Base-by-base conservation (phyloP, 1,139 yeast genomes). In the Pichia sp. region DNA sequence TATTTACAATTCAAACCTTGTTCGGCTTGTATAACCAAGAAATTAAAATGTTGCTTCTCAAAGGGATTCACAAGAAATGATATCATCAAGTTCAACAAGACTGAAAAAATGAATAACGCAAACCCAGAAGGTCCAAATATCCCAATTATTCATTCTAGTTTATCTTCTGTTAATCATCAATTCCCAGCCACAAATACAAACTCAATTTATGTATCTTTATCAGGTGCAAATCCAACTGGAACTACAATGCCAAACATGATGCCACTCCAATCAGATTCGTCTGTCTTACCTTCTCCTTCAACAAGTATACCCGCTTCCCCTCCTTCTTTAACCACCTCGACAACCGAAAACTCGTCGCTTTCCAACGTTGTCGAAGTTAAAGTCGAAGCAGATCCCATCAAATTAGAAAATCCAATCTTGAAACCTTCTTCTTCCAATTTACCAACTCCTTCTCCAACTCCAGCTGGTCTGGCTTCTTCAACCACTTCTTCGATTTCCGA, bases 1-100 rank as follows among this genome's bases (percentile, higher is more conserved):
- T 69, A 74, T 45, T 70, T 79, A 47, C 75, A 74, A 52, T 78
- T 76, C 59, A 70, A 67, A 57, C 63, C 74, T 37, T 79, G 85
- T 58, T 68, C 71, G 45, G 75, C 78, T 18, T 79, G 85, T 59
- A 63, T 61, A 24, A 53, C 61, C 40, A 77, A 77, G 57, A 67
- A 67, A 36, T 62, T 76, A 38, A 58, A 66, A 27, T 79, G 85
- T 58, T 66, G 69, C 42, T 79, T 79, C 58, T 73, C 81, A 39
- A 78, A 77, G 58, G 85, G 84, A 4, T 79, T 77, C 59, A 79
- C 83, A 20, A 76, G 80, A 60, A 81, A 77, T 56, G 83, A 79
- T 59, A 76, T 78, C 14, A 58, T 62, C 43, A 63, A 61, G 41
- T 61, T 57, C 45, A 64, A 64, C 49, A 62, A 60, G 50, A 51